Evolutionary conservation across 108 stramenopile genomes (phyloP).

Genomic region (Fragilaria crotonensis): DNA sequence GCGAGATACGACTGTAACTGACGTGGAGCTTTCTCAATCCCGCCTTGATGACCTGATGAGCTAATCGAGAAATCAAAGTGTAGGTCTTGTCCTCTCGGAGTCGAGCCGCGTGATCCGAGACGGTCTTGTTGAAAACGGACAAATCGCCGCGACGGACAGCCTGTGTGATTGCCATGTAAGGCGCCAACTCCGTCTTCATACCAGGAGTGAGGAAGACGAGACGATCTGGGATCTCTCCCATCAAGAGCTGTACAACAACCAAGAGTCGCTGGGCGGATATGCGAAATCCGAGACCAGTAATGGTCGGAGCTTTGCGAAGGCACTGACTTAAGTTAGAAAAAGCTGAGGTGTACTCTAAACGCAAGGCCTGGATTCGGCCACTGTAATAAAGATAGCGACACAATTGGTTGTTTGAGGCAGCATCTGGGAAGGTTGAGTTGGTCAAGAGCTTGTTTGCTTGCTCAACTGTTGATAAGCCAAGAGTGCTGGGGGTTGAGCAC

Average conservation of each 20-base stretch:
- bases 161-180: conserved; percentile 91
- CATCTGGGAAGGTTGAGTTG: conserved; percentile 87
- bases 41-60: conserved; percentile 96
- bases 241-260: conserved; percentile 90
- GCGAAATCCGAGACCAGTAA: conserved; percentile 89
- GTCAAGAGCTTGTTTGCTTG: conserved; percentile 91
- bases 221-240: conserved; percentile 96
- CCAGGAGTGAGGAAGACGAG: conserved; percentile 80
- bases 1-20: conserved; percentile 81
- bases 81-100: conserved; percentile 82
- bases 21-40: conserved; percentile 91
- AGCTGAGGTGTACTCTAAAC: conserved; percentile 92
- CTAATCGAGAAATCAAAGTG: conserved; percentile 91
- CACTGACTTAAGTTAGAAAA: conserved; percentile 91
- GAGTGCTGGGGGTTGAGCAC: background rate
- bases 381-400: conserved; percentile 95
- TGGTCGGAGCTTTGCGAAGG: conserved; percentile 91
- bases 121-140: conserved; percentile 71
- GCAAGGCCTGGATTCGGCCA: conserved; percentile 89
- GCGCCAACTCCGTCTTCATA: conserved; percentile 69
- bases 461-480: conserved; percentile 48
- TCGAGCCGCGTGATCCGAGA: conserved; percentile 53
- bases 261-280: conserved; percentile 79
- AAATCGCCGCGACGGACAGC: conserved; percentile 95
- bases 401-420: conserved; percentile 91